Conservation (phyloP, 2,329 filamentous ascomycete species). For the Lasiodiplodia hormozganensis region DNA sequence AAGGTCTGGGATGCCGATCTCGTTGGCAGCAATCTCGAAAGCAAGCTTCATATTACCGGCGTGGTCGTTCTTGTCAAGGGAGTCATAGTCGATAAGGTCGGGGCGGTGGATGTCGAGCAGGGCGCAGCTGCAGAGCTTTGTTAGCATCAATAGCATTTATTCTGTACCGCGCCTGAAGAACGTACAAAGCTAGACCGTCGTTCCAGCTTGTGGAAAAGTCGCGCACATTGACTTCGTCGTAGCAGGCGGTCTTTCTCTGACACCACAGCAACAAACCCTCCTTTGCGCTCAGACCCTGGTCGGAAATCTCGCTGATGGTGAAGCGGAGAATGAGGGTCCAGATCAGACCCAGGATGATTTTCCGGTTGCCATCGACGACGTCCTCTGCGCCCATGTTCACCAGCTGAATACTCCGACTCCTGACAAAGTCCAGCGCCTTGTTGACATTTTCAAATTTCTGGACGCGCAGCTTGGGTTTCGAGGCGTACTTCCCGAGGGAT, state of each 20-base stretch:
- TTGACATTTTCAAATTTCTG: conserved; percentile 99
- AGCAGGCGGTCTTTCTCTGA: conserved; percentile 97
- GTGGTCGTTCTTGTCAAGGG: conserved; percentile 92
- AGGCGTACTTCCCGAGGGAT: conserved; percentile 94
- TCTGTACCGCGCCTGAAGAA: neutral
- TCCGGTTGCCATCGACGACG: conserved; percentile 95
- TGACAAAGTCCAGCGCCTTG: conserved; percentile 92
- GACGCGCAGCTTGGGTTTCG: conserved; percentile 93
- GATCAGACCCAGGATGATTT: conserved; percentile 96
- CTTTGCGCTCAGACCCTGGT: conserved; percentile 96
- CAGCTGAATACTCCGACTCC: conserved; percentile 89
- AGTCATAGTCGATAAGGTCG: conserved; percentile 95
- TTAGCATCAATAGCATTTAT: conserved; percentile 16
- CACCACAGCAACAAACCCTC: conserved; percentile 96
- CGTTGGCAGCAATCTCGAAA: conserved; percentile 93
- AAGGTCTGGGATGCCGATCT: conserved; percentile 95
- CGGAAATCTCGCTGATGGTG: conserved; percentile 98
- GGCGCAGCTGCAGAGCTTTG: conserved; percentile 67
- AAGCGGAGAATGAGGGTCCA: conserved; percentile 98
- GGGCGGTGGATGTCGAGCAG: conserved; percentile 95
- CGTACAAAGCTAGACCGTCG: conserved; percentile 85
- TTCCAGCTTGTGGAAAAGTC: conserved; percentile 98
- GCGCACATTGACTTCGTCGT: conserved; percentile 92
- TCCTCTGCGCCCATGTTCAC: conserved; percentile 98
- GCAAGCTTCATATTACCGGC: conserved; percentile 97